Conservation (phyloP, 1,284 basidiomycete species). For the Bondarzewia mesenterica region DNA sequence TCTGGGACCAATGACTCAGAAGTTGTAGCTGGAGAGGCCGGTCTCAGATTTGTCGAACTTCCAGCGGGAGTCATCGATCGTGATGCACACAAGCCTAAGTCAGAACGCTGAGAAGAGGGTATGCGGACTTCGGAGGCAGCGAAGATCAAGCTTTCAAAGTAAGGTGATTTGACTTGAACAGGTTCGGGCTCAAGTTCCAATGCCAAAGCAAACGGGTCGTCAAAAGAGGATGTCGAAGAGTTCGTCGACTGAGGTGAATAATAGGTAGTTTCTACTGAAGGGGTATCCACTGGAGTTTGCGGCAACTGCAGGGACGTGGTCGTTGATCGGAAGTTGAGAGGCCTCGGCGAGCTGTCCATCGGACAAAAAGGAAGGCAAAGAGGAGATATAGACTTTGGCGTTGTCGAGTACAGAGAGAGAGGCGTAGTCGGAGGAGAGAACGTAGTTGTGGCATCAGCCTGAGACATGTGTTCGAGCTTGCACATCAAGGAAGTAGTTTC, state of each 20-base stretch:
- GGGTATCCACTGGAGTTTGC: background rate
- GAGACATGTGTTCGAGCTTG: background rate
- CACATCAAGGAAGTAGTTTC: background rate
- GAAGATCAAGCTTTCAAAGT: background rate
- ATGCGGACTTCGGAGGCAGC: background rate
- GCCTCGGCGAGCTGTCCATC: background rate
- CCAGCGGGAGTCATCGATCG: background rate
- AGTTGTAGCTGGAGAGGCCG: background rate
- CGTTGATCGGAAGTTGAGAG: background rate
- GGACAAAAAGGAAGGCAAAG: background rate
- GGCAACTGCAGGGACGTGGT: too few relatives aligned
- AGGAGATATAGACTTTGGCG: background rate
- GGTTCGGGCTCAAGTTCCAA: background rate
- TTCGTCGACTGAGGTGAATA: too few relatives aligned
- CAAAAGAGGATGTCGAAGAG: too few relatives aligned
- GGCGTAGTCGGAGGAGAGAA: background rate
- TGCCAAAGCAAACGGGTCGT: conserved; percentile 1
- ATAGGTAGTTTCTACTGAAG: background rate
- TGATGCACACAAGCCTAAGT: background rate
- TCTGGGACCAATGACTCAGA: background rate
- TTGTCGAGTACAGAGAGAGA: background rate
- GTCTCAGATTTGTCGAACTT: background rate
- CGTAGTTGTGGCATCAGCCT: background rate
- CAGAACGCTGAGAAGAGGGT: background rate
- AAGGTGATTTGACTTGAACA: background rate